Evolutionary conservation across 2,329 filamentous ascomycete species (phyloP), one percentile per base, ranked within the genome.

Genomic region (Allantophomopsis lycopodina): DNA sequence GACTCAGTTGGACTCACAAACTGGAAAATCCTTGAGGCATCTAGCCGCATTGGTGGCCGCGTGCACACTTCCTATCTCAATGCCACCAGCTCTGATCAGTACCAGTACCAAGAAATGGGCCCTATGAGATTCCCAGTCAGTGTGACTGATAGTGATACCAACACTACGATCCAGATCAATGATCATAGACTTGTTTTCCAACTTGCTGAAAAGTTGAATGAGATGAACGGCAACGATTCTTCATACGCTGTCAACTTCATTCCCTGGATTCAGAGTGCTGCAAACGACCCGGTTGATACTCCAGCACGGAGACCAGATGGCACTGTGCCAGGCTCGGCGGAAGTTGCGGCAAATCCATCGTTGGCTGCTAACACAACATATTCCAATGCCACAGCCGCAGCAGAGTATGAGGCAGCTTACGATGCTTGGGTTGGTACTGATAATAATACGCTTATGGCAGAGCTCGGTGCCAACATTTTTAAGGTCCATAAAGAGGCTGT

Each of bases 141-240:
- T 28, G 14, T 50, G 4, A 65, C 62, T 2, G 56, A 64, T 13
- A 17, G 34, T 4, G 32, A 41, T 13, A 40, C 44, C 12, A 46
- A 46, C 15, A 45, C 46, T 7, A 60, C 53, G 2, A 65, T 71
- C 45, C 52, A 64, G 2, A 73, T 80, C 45, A 66, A 68, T 7
- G 77, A 81, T 47, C 75, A 79, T 49, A 65, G 72, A 44, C 63
- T 82, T 51, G 73, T 80, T 0, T 80, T 79, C 53, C 72, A 79
- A 50, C 62, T 82, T 2, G 75, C 67, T 2, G 65, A 65, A 5
- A 66, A 69, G 39, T 60, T 82, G 43, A 81, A 81, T 54, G 51
- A 62, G 23, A 57, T 78, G 48, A 81, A 81, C 54, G 44, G 23
- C 7, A 20, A 56, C 41, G 60, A 66, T 36, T 55, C 58, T 11